Evolutionary conservation across 1,139 yeast genomes (phyloP), one percentile per base, ranked within the genome.

Genomic region (Debaryomycetaceae sp.): DNA sequence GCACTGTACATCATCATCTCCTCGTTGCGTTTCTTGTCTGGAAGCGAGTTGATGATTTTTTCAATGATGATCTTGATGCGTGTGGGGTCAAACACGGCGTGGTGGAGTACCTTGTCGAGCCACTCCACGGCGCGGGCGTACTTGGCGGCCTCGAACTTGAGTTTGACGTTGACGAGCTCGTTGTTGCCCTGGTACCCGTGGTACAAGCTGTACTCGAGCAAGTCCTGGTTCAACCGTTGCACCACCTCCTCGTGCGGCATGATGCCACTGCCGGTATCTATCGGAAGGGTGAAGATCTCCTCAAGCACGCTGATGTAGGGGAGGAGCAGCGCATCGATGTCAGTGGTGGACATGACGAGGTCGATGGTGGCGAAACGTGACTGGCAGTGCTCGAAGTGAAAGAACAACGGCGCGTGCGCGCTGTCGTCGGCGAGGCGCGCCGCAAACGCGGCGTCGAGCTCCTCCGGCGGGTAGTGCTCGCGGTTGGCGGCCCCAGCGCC

Each of bases 1-100:
- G 83, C 54, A 1, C 95, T 81, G 37, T 69, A 61, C 60, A 86
- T 61, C 77, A 89, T 80, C 3, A 70, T 56, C 30, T 75, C 75
- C 15, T 95, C 97, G 44, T 75, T 76, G 50, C 98, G 76, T 54
- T 88, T 89, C 27, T 71, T 63, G 35, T 86, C 95, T 0, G 95
- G 82, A 28, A 91, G 57, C 1, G 84, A 70, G 45, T 83, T 84
- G 38, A 88, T 58, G 30, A 82, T 65, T 47, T 84, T 85, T 41
- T 88, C 95, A 29, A 89, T 52, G 16, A 82, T 67, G 16, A 85
- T 76, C 40, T 69, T 70, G 15, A 88, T 71, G 50, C 97, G 71
- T 12, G 75, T 69, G 38, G 75, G 77, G 37, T 89, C 95, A 51
- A 85, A 85, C 4, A 75, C 69, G 13, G 83, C 70, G 44, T 72